Percentiles rank a stretch among this genome's conserved stretches.
These are phyloP conservation scores for Stephania yunnanensis DNA, from an alignment of 164 flowering plant species.

Conservation along the genomic window DNA sequence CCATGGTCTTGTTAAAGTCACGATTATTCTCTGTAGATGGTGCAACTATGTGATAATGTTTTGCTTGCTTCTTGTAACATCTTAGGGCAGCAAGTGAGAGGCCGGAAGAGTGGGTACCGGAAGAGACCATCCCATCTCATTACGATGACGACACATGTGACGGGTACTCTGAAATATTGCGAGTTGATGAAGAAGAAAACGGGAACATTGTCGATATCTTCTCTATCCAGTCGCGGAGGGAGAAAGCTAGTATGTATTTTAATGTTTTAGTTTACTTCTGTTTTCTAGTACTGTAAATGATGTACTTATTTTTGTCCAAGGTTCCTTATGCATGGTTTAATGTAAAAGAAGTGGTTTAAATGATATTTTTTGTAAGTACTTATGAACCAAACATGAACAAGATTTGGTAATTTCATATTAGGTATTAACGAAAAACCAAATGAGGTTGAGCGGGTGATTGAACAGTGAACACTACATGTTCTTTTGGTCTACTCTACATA, in stretches of 20 bases:
- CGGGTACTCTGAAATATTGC: slow-evolving; percentile 28
- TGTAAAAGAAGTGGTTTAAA: not conserved
- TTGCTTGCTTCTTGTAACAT: slow-evolving; percentile 10
- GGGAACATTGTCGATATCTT: slow-evolving; percentile 59
- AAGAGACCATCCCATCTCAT: slow-evolving; percentile 32
- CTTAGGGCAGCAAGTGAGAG: slow-evolving; percentile 53
- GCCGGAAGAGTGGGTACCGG: slow-evolving; percentile 91
- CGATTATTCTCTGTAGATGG: not conserved
- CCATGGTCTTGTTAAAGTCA: not conserved
- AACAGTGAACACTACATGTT: not conserved
- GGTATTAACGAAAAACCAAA: not conserved
- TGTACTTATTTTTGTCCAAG: not conserved
- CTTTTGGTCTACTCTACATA: not conserved
- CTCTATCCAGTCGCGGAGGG: slow-evolving; percentile 50
- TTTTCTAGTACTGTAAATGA: not conserved
- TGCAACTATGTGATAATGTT: not conserved
- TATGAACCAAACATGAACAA: not conserved
- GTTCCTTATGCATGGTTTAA: not conserved
- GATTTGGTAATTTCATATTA: not conserved
- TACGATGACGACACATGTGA: slow-evolving; percentile 19
- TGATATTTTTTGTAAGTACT: not conserved
- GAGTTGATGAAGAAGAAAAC: slow-evolving; percentile 32
- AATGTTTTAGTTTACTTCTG: not conserved
- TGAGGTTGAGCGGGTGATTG: not conserved
- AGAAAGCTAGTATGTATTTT: slow-evolving; percentile 29